Evolutionary conservation across 306 rosid species (phyloP).

Genomic region (Trifolium pratense): DNA sequence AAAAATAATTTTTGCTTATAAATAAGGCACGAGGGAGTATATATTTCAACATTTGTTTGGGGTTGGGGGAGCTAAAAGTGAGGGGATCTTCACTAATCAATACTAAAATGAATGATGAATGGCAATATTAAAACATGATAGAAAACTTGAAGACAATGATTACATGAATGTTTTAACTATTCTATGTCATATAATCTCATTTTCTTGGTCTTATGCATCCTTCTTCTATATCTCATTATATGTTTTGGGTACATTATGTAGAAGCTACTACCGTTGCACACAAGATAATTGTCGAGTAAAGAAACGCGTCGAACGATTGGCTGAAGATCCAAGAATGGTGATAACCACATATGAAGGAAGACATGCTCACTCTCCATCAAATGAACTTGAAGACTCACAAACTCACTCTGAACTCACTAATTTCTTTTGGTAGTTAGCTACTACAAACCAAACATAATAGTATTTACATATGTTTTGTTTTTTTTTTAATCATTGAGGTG

Average conservation of each 20-base stretch:
- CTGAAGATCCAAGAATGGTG: slow-evolving; percentile 99
- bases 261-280: slow-evolving; percentile 97
- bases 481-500: not conserved
- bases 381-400: slow-evolving; percentile 73
- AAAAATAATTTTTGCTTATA: no score
- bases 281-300: slow-evolving; percentile 91
- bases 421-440: slow-evolving; percentile 77
- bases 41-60: not conserved
- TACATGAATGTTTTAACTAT: not conserved
- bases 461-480: not conserved
- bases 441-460: not conserved
- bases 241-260: slow-evolving; percentile 31
- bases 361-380: slow-evolving; percentile 88
- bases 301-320: slow-evolving; percentile 90
- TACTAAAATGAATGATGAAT: not conserved
- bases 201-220: not conserved
- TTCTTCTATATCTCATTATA: no score
- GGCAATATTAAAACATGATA: no score
- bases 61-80: not conserved
- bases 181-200: no score
- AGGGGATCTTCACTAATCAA: not conserved
- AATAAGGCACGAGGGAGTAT: no score
- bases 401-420: slow-evolving; percentile 63
- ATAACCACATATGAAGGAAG: slow-evolving; percentile 98
- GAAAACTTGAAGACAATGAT: not conserved